phyloP scores from a whole-genome alignment of 1,284 basidiomycete species.

The Ganoderma multipileum region DNA sequence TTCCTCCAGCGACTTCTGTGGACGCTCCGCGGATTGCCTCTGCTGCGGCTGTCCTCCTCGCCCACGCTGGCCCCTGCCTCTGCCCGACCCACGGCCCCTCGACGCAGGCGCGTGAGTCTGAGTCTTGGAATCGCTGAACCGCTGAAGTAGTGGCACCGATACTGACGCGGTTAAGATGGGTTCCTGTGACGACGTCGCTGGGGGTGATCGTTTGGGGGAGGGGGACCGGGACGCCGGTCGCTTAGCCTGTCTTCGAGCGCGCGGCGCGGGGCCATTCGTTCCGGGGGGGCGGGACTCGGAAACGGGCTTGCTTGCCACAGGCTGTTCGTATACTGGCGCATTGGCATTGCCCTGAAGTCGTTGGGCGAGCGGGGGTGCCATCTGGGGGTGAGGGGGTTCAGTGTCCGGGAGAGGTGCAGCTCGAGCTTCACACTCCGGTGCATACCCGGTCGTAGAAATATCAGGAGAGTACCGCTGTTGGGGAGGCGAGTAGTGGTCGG shows the following conservation, averaged over 20 bases:
- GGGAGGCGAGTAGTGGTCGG: background rate
- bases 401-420: constrained; percentile 9
- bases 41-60: background rate
- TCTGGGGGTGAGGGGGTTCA: constrained; percentile 23
- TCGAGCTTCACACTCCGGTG: constrained; percentile 10
- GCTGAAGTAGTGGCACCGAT: background rate
- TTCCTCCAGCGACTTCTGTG: background rate
- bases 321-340: background rate
- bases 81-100: background rate
- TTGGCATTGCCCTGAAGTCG: background rate
- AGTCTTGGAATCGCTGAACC: background rate
- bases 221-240: background rate
- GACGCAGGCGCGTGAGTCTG: background rate
- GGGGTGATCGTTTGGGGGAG: background rate
- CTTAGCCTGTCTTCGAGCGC: constrained; percentile 4
- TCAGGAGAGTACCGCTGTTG: background rate
- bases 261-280: background rate
- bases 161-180: background rate
- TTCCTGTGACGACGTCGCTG: background rate
- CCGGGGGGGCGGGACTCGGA: background rate
- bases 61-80: background rate
- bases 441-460: constrained; percentile 19
- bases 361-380: constrained; percentile 2
- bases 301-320: background rate
- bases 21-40: background rate